Conservation (phyloP, 495 filamentous ascomycete genomes). For the Neurospora sp. region DNA sequence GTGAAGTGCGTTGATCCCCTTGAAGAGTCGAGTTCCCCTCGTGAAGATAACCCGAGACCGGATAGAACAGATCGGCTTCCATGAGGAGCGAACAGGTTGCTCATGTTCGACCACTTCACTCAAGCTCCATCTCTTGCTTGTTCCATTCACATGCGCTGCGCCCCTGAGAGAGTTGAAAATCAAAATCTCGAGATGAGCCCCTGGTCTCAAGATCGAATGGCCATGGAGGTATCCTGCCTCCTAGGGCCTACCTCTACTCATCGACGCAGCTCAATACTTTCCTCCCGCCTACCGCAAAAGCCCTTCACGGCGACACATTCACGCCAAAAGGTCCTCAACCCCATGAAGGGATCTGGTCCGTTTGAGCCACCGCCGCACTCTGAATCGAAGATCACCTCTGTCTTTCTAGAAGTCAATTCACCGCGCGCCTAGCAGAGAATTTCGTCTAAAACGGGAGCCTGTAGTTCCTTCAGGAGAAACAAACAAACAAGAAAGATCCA, state of each 20-base stretch:
- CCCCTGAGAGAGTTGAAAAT: neutral
- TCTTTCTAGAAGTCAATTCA: neutral
- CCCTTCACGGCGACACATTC: neutral
- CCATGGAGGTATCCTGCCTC: neutral
- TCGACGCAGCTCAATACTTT: neutral
- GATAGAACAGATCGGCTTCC: neutral
- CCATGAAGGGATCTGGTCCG: neutral
- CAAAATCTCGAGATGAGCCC: neutral
- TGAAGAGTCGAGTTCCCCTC: neutral
- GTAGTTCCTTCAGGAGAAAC: too few species aligned
- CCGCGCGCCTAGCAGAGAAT: too few species aligned
- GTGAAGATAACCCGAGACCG: neutral
- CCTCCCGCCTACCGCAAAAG: too few species aligned
- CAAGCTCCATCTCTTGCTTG: neutral
- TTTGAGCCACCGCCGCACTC: neutral
- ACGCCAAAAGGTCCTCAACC: neutral
- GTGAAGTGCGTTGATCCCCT: neutral
- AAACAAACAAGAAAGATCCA: neutral
- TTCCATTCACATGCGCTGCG: neutral
- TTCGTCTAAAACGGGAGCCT: too few species aligned
- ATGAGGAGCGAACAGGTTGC: neutral
- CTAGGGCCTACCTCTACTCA: neutral
- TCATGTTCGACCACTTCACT: neutral
- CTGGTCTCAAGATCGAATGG: neutral
- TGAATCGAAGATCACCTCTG: neutral